phyloP scores from a whole-genome alignment of 495 filamentous ascomycete species.

The Rhypophila decipiens region DNA sequence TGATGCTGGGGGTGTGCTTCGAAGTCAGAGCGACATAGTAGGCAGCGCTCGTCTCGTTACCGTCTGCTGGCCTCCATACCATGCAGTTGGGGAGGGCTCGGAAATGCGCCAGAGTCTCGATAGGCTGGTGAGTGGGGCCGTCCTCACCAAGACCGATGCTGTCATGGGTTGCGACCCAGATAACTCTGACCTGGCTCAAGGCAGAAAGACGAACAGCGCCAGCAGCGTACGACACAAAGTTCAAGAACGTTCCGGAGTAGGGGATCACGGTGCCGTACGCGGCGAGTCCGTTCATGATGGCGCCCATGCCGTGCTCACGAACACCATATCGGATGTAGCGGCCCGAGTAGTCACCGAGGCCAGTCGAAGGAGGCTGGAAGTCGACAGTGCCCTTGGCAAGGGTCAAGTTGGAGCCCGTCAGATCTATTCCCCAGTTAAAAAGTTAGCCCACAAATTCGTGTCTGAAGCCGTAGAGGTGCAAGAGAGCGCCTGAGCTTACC shows the following conservation, averaged over 20 bases:
- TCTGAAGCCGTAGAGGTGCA: too few species aligned
- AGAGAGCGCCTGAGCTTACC: too few species aligned
- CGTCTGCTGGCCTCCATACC: conserved; percentile 99
- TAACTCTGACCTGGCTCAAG: conserved; percentile 82
- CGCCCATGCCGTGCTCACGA: conserved; percentile 95
- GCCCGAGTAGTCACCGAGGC: conserved; percentile 80
- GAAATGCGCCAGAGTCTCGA: conserved; percentile 99
- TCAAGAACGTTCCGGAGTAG: conserved; percentile 93
- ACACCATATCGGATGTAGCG: conserved; percentile 97
- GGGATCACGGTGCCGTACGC: conserved; percentile 95
- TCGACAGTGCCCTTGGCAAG: conserved; percentile 94
- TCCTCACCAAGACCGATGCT: conserved; percentile 99
- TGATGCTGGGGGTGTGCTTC: conserved; percentile 83
- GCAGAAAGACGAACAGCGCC: conserved; percentile 92
- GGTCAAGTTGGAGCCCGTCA: conserved; percentile 98
- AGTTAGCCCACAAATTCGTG: too few species aligned
- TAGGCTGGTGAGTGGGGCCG: conserved; percentile 97
- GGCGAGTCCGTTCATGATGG: conserved; percentile 94
- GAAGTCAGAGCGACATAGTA: conserved; percentile 94
- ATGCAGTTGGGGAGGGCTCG: conserved; percentile 98
- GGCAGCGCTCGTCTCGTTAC: conserved; percentile 95
- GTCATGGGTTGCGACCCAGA: conserved; percentile 98
- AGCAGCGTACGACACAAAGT: conserved; percentile 98
- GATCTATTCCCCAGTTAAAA: too few species aligned
- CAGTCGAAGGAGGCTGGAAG: conserved; percentile 86